These are phyloP conservation scores for Penicillium canescens DNA, from an alignment of 495 filamentous ascomycete genomes.

Conservation along the genomic window DNA sequence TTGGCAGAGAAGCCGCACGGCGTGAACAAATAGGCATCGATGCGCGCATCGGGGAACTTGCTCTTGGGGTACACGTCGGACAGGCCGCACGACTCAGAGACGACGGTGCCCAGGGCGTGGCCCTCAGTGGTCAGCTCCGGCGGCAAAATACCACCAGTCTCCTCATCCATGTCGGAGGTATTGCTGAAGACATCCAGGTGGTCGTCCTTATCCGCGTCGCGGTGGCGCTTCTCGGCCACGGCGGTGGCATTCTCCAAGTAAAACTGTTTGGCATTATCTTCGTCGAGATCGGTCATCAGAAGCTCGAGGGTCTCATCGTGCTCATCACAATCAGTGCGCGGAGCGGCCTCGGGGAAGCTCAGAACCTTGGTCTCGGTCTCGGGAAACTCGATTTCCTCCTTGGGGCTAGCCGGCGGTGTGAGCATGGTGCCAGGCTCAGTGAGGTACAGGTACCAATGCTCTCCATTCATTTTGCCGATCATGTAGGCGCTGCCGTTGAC, in stretches of 20 bases:
- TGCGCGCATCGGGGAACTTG: conserved; percentile 87
- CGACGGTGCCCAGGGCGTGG: conserved; percentile 88
- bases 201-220: conserved; percentile 48
- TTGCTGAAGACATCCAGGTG: conserved; percentile 80
- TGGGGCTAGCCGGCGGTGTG: conserved; percentile 82
- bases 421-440: conserved; percentile 80
- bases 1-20: conserved; percentile 99
- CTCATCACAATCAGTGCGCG: conserved; percentile 42
- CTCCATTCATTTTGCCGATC: conserved; percentile 99
- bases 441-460: conserved; percentile 98
- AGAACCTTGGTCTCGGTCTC: conserved; percentile 72
- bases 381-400: conserved; percentile 41
- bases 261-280: conserved; percentile 91
- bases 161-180: conserved; percentile 65
- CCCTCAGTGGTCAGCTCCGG: conserved; percentile 87
- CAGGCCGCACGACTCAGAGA: conserved; percentile 88
- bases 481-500: conserved; percentile 95
- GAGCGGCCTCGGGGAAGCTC: conserved; percentile 40
- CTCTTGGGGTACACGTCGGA: conserved; percentile 84
- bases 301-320: conserved; percentile 94
- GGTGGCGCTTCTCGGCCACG: conserved; percentile 78
- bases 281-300: conserved; percentile 96
- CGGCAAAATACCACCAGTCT: conserved; percentile 57
- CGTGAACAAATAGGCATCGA: conserved; percentile 95
- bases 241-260: conserved; percentile 91